Base-by-base conservation (phyloP, 441 rosid genomes). In the Pelargonium citronellum region DNA sequence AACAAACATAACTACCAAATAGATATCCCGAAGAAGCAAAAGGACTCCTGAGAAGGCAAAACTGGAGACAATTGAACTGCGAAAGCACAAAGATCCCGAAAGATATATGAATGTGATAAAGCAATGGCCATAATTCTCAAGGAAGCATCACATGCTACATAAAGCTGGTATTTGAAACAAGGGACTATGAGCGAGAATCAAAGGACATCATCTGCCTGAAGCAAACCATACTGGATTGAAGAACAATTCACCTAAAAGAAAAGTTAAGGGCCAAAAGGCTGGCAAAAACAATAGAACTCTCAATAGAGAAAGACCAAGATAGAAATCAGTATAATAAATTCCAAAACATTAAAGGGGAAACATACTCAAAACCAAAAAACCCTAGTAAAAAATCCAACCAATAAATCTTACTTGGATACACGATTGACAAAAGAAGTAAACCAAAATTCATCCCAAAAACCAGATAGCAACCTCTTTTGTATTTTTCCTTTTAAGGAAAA, bases 201-300 rank as follows among this genome's bases (percentile, higher is more conserved):
- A n/a, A 75, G 74, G 57, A 64, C 75, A 67, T 46, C 70, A 61
- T 74, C 64, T 64, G 16, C 64, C 22, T 46, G 75, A 79, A 74
- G 79, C 73, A 78, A 82, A 47, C 73, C 22, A 67, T 73, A 71
- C 44, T 69, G 76, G 74, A 43, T 30, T 64, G 71, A 62, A 71
- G 74, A 77, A 75, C 73, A 65, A 64, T 69, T 55, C 53, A 74
- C 47, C 11, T 58, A 41, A 75, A 68, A 73, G 43, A 39, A 39
- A 39, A 39, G 43, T 39, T 6, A 39, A 39, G 43, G 34, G 7
- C 34, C 64, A 60, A 60, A 60, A 60, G 64, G 34, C 34, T 20
- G 5, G 11, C 37, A 9, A 9, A 30, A 30, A 22, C 43, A 7
- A 39, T 39, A 39, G 43, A 39, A 39, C 7, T 39, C 43, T 1